Evolutionary conservation across 495 filamentous ascomycete species (phyloP).

Genomic region (Aspergillus diversus): DNA sequence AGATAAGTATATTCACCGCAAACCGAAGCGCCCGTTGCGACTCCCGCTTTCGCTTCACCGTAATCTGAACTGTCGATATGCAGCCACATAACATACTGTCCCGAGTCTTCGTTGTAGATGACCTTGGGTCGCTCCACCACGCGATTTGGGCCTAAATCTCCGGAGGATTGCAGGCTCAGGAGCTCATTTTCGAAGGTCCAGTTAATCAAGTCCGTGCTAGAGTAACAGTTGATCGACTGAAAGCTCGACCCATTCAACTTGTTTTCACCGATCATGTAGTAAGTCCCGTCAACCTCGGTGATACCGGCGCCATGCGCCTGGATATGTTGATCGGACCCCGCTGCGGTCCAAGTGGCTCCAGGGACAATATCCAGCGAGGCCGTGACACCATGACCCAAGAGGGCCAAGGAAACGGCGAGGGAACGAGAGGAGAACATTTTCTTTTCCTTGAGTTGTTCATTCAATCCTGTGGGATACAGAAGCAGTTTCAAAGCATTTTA

Average conservation of each 20-base stretch:
- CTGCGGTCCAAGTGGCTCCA: constrained; percentile 26
- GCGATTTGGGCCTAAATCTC: constrained; percentile 63
- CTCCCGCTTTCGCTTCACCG: constrained; percentile 65
- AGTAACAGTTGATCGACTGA: constrained; percentile 62
- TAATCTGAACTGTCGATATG: constrained; percentile 68
- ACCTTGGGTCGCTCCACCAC: constrained; percentile 70
- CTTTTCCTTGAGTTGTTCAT: not conserved
- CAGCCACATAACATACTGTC: constrained; percentile 63
- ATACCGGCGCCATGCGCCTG: constrained; percentile 58
- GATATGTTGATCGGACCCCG: constrained; percentile 45
- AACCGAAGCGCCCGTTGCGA: constrained; percentile 59
- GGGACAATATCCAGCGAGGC: constrained; percentile 6
- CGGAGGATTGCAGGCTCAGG: constrained; percentile 50
- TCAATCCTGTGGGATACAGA: not conserved
- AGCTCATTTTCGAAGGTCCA: constrained; percentile 63
- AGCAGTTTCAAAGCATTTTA: not conserved
- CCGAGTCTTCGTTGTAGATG: constrained; percentile 57
- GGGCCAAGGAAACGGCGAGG: not conserved
- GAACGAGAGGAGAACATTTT: not conserved
- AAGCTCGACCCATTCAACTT: constrained; percentile 62
- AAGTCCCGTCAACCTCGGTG: constrained; percentile 55
- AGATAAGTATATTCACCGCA: constrained; percentile 57
- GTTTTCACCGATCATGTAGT: constrained; percentile 70
- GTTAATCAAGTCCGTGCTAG: constrained; percentile 56
- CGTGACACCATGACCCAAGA: not conserved